A percentile compares a stretch with the other conserved stretches of the same genome.
phyloP scores from a whole-genome alignment of 768 basidiomycete species.

The Podaxis sp. region DNA sequence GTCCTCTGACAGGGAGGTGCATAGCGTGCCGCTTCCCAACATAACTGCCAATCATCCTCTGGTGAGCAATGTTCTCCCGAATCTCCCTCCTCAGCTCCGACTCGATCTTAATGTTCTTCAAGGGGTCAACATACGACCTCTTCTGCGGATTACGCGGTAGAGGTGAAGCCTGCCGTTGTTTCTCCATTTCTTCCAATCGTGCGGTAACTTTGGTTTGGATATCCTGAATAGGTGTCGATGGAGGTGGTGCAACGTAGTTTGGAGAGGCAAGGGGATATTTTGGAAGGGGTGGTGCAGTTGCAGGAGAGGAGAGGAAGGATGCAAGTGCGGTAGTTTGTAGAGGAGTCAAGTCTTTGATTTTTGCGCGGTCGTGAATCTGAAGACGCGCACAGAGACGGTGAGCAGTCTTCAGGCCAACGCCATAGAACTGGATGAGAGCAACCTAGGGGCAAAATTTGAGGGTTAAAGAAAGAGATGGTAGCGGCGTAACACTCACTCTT shows the following conservation, averaged over 20 bases:
- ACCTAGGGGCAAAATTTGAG: constrained; percentile 45
- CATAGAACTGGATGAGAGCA: constrained; percentile 90
- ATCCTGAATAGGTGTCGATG: constrained; percentile 36
- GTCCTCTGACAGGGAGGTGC: constrained; percentile 91
- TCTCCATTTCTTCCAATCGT: constrained; percentile 19
- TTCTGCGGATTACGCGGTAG: constrained; percentile 19
- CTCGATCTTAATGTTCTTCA: constrained; percentile 82
- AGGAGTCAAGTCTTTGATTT: constrained; percentile 79
- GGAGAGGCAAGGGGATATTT: constrained; percentile 64
- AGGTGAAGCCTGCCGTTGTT: constrained; percentile 30
- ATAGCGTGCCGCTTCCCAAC: constrained; percentile 92
- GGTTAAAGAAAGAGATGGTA: neutral
- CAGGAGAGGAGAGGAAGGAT: constrained; percentile 89
- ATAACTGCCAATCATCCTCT: constrained; percentile 92
- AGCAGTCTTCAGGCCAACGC: constrained; percentile 75
- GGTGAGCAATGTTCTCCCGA: constrained; percentile 89
- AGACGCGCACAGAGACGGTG: constrained; percentile 87
- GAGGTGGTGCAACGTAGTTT: constrained; percentile 46
- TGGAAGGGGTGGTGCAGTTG: constrained; percentile 66
- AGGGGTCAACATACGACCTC: constrained; percentile 46
- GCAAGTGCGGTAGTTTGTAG: constrained; percentile 89
- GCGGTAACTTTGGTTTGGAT: constrained; percentile 41
- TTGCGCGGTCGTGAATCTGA: constrained; percentile 84
- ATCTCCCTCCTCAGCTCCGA: constrained; percentile 80
- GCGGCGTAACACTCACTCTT: constrained; percentile 50